These are phyloP conservation scores for Taxillus chinensis DNA, from an alignment of 164 flowering plant genomes.

Conservation along the genomic window DNA sequence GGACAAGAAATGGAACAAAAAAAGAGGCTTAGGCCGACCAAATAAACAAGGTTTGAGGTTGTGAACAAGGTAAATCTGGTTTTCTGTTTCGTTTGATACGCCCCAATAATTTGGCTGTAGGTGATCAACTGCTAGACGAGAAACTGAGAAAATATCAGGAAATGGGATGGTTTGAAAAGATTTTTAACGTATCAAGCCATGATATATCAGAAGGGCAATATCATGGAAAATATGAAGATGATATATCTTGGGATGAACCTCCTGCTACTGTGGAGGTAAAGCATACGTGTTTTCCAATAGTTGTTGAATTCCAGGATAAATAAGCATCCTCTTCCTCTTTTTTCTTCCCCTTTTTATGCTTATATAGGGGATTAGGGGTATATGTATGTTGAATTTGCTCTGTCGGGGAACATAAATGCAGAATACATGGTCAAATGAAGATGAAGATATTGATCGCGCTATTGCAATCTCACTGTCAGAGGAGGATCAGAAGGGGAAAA, in stretches of 20 bases:
- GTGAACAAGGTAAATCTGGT: no score
- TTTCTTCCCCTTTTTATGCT: no score
- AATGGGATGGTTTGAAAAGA: slow-evolving; percentile 59
- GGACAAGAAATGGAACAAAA: no score
- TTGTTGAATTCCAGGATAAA: no score
- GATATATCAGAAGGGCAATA: slow-evolving; percentile 29
- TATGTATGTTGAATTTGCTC: not conserved
- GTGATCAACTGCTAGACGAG: slow-evolving; percentile 2
- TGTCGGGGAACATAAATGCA: slow-evolving; percentile 19
- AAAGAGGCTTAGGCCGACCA: no score
- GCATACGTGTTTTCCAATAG: no score
- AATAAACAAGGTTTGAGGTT: no score
- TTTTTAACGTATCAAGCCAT: slow-evolving; percentile 42
- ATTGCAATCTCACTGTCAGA: slow-evolving; percentile 79
- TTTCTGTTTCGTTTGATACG: no score
- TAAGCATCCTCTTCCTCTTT: no score
- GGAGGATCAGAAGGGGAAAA: slow-evolving; percentile 55
- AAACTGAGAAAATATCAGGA: not conserved
- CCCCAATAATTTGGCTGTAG: slow-evolving; percentile 4
- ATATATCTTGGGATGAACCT: slow-evolving; percentile 24
- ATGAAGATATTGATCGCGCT: slow-evolving; percentile 72
- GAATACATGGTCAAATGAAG: slow-evolving; percentile 51
- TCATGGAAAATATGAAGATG: slow-evolving; percentile 27
- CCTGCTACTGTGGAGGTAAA: slow-evolving; percentile 21
- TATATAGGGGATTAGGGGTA: no score